These are phyloP conservation scores for Hsuehochloa calcarea DNA, from an alignment of 176 grass and related monocot species.

Conservation along the genomic window DNA sequence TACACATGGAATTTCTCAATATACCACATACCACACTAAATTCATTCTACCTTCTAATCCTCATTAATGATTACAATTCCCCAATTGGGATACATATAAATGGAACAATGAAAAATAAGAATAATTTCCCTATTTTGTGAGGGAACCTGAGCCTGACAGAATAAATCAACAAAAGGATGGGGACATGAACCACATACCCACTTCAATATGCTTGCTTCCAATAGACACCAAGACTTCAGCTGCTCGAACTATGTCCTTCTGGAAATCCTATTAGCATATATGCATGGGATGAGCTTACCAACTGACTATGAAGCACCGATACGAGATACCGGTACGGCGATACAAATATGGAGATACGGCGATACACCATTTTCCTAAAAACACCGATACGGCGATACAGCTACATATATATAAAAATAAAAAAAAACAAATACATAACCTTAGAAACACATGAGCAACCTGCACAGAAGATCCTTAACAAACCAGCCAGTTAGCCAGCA, in stretches of 20 bases:
- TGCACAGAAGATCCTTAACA: too few species aligned
- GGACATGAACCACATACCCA: slow-evolving; percentile 52
- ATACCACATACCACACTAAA: slow-evolving; percentile 5
- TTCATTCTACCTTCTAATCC: slow-evolving; percentile 20
- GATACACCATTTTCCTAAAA: too few species aligned
- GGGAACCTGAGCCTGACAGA: slow-evolving; percentile 24
- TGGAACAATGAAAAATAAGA: not conserved
- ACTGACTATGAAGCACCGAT: not conserved
- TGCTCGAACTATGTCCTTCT: slow-evolving; percentile 86
- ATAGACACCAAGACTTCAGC: slow-evolving; percentile 67
- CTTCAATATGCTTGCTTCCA: slow-evolving; percentile 77
- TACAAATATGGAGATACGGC: too few species aligned
- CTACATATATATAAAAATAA: too few species aligned
- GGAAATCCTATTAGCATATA: slow-evolving; percentile 69
- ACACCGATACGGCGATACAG: too few species aligned
- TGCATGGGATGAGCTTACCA: slow-evolving; percentile 23
- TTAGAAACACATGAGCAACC: too few species aligned
- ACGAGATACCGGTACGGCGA: too few species aligned
- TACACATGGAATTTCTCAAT: not conserved
- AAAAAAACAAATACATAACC: too few species aligned
- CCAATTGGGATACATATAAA: not conserved
- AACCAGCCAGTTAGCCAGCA: too few species aligned
- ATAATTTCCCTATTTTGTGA: slow-evolving; percentile 15
- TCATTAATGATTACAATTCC: slow-evolving; percentile 16
- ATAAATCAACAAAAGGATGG: slow-evolving; percentile 23